Percentiles rank a stretch among this genome's conserved stretches.
Conservation (phyloP, 371 early-diverging fungal species). For the Entomophthora muscae region DNA sequence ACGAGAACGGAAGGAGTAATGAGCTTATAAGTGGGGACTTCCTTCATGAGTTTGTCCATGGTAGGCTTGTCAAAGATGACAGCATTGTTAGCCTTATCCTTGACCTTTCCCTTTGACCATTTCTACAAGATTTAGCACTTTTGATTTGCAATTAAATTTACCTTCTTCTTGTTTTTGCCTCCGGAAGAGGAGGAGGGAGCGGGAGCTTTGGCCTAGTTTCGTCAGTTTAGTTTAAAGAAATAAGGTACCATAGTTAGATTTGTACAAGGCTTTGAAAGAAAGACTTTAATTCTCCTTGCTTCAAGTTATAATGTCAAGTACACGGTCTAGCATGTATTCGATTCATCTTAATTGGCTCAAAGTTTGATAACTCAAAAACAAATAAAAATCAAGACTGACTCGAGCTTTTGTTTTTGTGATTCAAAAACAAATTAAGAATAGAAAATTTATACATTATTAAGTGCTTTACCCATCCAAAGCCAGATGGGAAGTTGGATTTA, state of each 20-base stretch:
- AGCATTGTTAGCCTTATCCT: slow-evolving; percentile 32
- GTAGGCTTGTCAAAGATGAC: slow-evolving; percentile 52
- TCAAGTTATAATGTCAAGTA: too few relatives aligned
- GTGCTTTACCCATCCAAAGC: too few relatives aligned
- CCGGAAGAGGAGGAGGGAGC: slow-evolving; percentile 51
- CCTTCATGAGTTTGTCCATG: slow-evolving; percentile 63
- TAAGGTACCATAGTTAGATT: neutral
- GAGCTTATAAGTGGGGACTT: slow-evolving; percentile 97
- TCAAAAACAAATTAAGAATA: too few relatives aligned
- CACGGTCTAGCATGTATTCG: too few relatives aligned
- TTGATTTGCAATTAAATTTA: slow-evolving; percentile 12
- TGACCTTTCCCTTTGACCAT: slow-evolving; percentile 34
- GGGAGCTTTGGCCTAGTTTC: slow-evolving; percentile 22
- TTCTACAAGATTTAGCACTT: slow-evolving; percentile 14
- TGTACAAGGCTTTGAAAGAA: neutral
- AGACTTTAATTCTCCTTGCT: too few relatives aligned
- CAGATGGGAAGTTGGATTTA: too few relatives aligned
- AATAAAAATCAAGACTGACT: too few relatives aligned
- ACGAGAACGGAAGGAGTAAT: slow-evolving; percentile 94
- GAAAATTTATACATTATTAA: too few relatives aligned
- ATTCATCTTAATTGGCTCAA: too few relatives aligned
- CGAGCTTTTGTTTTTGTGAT: too few relatives aligned
- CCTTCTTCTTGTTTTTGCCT: slow-evolving; percentile 79
- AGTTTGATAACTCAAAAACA: too few relatives aligned
- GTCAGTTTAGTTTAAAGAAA: neutral